Base-by-base conservation (phyloP, 164 flowering plant genomes). In the Stephania japonica region DNA sequence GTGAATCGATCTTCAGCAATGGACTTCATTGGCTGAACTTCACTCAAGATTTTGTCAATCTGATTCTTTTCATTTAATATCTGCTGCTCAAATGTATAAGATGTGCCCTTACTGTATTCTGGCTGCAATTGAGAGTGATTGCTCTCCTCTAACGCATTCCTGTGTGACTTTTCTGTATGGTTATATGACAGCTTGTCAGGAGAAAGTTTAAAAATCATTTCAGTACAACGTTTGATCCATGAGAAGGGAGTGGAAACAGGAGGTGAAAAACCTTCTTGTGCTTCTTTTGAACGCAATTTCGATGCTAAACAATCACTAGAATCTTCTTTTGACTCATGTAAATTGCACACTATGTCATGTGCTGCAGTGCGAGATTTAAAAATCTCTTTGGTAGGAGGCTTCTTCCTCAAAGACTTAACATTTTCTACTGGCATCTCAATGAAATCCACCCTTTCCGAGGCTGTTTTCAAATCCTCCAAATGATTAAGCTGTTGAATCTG, bases 181-280 rank as follows among this genome's bases (percentile, higher is more conserved):
- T 71, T 71, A 77, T 67, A 8, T 2, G 70, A 68, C 24, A 69
- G n/a, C 42, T 76, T 84, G 24, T 84, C 88, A 68, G 85, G 81
- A 61, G 91, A 78, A 73, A 50, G 69, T 76, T 78, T 88, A 76
- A 89, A 89, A 61, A 91, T 71, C 75, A 85, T 49, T 9, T 87
- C 85, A 73, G 92, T 81, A 76, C 90, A 91, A 8, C 87, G 82
- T 79, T 81, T 88, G 65, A 94, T 70, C 97, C 97, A 94, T 42
- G 90, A 87, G 70, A 88, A 73, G 73, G 87, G 90, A 79, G 86
- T 73, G 75, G 86, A 66, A 42, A 73, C 77, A 44, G 82, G 78
- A 75, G 84, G 77, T 74, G 89, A 78, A 53, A 75, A 67, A 73
- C 70, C 70, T 69, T 73, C 76, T 42, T 77, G 23, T 70, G 76